phyloP scores from a whole-genome alignment of 352 stramenopile genomes.

The Globisporangium paroecandrum region DNA sequence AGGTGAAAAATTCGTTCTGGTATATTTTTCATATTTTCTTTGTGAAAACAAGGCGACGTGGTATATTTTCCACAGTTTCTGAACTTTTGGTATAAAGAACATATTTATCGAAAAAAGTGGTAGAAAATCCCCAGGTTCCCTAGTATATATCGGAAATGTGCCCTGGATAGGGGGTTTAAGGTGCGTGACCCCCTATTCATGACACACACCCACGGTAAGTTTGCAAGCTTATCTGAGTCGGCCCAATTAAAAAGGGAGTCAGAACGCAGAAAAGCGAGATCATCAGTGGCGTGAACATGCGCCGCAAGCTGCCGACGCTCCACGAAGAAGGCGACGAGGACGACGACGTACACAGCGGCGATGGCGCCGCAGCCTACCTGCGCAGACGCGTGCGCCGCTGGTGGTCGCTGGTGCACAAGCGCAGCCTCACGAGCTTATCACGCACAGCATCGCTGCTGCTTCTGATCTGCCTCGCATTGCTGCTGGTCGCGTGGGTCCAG shows the following conservation, averaged over 20 bases:
- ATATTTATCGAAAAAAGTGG: no score
- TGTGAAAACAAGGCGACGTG: no score
- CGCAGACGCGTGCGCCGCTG: not conserved
- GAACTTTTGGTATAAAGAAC: no score
- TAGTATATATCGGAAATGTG: no score
- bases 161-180: no score
- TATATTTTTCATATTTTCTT: no score
- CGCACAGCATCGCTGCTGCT: not conserved
- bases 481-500: not conserved
- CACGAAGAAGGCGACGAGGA: constrained; percentile 3
- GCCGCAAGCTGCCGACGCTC: constrained; percentile 6
- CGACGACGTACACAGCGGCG: not conserved
- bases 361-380: not conserved
- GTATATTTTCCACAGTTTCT: no score
- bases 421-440: not conserved
- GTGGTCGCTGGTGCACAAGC: not conserved
- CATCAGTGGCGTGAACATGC: not conserved
- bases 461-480: not conserved
- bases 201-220: no score
- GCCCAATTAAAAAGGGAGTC: not conserved
- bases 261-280: not conserved
- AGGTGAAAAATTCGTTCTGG: no score
- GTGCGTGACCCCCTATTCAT: no score
- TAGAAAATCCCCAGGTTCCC: no score
- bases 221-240: not conserved